These are phyloP conservation scores for Gnomoniopsis sp. DNA, from an alignment of 2,329 filamentous ascomycete genomes.

Conservation along the genomic window DNA sequence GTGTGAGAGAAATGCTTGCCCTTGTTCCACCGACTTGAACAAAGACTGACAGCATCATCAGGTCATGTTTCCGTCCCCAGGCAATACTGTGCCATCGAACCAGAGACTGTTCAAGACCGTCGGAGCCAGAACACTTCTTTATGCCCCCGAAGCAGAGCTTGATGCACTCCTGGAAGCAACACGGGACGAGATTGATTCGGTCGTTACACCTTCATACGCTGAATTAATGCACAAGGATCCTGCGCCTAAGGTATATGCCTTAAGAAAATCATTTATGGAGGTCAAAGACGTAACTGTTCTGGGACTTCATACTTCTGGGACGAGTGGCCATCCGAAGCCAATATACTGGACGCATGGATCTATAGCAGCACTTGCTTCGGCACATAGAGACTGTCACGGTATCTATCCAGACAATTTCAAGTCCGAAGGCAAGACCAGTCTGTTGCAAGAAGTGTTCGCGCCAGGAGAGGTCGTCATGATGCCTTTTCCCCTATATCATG, in stretches of 20 bases:
- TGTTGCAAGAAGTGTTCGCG: not conserved
- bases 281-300: not conserved
- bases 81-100: too few relatives aligned
- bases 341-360: conserved; percentile 2
- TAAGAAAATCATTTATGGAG: not conserved
- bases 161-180: not conserved
- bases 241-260: not conserved
- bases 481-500: conserved; percentile 1
- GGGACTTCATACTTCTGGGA: not conserved
- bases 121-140: too few relatives aligned
- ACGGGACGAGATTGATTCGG: not conserved
- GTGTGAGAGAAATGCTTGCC: too few relatives aligned
- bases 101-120: too few relatives aligned
- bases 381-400: not conserved
- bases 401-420: not conserved
- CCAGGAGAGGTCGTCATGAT: conserved; percentile 1
- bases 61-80: too few relatives aligned
- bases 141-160: too few relatives aligned
- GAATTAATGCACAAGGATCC: not conserved
- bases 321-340: conserved; percentile 1
- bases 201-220: not conserved
- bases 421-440: not conserved
- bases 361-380: not conserved
- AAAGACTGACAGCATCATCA: too few relatives aligned
- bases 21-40: too few relatives aligned